A percentile compares a stretch with the other conserved stretches of the same genome.
phyloP scores from a whole-genome alignment of 108 stramenopile species.

The Skeletonema tropicum region DNA sequence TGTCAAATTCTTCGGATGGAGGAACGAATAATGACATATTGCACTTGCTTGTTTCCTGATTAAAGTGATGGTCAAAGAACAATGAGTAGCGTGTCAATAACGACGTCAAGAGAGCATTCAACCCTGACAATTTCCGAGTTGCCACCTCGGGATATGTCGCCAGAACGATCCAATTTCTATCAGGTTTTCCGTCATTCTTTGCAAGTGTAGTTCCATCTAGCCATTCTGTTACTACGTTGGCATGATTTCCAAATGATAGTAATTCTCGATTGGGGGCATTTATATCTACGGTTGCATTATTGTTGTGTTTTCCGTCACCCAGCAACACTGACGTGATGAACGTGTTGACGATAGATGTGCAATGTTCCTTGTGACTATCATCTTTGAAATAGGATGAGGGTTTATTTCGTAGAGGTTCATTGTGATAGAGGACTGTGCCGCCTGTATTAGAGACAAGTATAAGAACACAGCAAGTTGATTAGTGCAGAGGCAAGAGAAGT shows the following conservation, averaged over 20 bases:
- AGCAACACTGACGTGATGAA: slow-evolving; percentile 38
- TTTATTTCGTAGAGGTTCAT: slow-evolving; percentile 22
- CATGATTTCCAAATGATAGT: slow-evolving; percentile 17
- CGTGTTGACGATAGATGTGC: slow-evolving; percentile 17
- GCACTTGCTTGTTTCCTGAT: slow-evolving; percentile 1
- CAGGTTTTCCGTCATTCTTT: slow-evolving; percentile 2
- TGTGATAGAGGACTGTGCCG: slow-evolving; percentile 46
- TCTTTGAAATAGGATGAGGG: slow-evolving; percentile 2
- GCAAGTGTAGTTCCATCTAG: slow-evolving; percentile 16
- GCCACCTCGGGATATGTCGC: slow-evolving; percentile 46
- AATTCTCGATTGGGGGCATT: slow-evolving; percentile 28
- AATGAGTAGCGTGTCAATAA: slow-evolving; percentile 25
- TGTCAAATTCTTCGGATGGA: slow-evolving; percentile 37
- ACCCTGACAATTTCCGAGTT: slow-evolving; percentile 30
- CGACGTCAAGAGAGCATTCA: slow-evolving; percentile 29
- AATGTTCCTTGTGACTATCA: slow-evolving; percentile 25
- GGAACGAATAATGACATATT: slow-evolving; percentile 30
- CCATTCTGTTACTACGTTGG: slow-evolving; percentile 35
- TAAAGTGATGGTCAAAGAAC: slow-evolving; percentile 38
- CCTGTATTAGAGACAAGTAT: slow-evolving; percentile 4
- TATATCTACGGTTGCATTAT: background rate
- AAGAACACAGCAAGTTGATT: background rate
- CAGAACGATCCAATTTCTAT: slow-evolving; percentile 35
- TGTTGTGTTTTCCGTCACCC: slow-evolving; percentile 22
- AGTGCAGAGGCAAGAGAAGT: background rate